These are phyloP conservation scores for Triangularia setosa DNA, from an alignment of 2,329 filamentous ascomycete species.

Conservation along the genomic window DNA sequence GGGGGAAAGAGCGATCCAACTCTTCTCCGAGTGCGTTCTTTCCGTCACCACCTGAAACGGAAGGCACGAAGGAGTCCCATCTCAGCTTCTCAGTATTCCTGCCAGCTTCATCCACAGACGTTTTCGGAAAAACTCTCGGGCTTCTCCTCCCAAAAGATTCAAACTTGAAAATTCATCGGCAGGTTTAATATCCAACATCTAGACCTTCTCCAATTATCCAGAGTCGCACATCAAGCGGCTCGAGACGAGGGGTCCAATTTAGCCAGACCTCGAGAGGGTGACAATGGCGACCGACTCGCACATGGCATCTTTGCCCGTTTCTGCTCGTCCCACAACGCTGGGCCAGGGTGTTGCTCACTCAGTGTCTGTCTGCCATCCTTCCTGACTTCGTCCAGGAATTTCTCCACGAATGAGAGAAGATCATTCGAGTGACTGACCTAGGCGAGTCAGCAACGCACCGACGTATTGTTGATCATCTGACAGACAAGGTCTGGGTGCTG, in stretches of 20 bases:
- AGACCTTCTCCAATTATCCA: slow-evolving; percentile 5
- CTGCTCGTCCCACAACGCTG: slow-evolving; percentile 2
- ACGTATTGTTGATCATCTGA: neutral
- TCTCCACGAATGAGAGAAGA: slow-evolving; percentile 20
- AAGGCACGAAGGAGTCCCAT: neutral
- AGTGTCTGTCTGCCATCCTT: neutral
- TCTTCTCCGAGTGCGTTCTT: neutral
- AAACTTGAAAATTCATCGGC: neutral
- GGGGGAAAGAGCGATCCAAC: neutral
- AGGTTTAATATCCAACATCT: neutral
- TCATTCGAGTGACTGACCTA: neutral
- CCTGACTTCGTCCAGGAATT: slow-evolving; percentile 9
- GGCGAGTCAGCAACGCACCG: neutral
- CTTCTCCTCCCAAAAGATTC: neutral
- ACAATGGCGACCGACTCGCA: neutral
- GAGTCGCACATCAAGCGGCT: neutral
- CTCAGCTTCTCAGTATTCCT: too few species aligned
- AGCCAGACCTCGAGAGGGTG: slow-evolving; percentile 8
- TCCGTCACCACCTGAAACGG: too few species aligned
- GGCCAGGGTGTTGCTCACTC: slow-evolving; percentile 10
- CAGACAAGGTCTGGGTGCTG: neutral
- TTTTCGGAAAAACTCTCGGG: neutral
- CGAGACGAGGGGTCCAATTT: slow-evolving; percentile 11
- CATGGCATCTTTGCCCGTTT: slow-evolving; percentile 1
- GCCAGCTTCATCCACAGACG: too few species aligned